A percentile compares a stretch with the other conserved stretches of the same genome.
Conservation (phyloP, 306 rosid species). For the Sicyos baderoa region DNA sequence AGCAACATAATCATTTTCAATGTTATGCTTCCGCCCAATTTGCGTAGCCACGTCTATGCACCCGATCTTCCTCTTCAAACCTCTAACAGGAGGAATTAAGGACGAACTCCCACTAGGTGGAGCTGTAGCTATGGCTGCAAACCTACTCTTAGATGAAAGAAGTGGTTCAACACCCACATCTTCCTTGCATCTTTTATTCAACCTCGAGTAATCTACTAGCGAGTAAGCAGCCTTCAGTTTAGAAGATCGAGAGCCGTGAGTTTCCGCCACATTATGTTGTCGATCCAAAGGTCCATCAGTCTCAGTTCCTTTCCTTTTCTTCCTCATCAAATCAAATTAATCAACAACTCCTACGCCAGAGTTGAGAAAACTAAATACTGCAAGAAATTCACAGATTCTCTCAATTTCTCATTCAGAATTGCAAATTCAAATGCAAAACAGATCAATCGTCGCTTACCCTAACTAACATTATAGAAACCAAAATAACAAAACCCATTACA, state of each 20-base stretch:
- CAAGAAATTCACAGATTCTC: slow-evolving; percentile 12
- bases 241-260: slow-evolving; percentile 47
- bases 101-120: slow-evolving; percentile 86
- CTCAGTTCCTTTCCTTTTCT: slow-evolving; percentile 89
- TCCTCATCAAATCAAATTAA: slow-evolving; percentile 63
- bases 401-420: background rate
- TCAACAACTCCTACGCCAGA: too few species aligned
- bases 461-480: background rate
- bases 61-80: slow-evolving; percentile 94
- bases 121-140: slow-evolving; percentile 91
- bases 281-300: slow-evolving; percentile 40
- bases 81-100: slow-evolving; percentile 60
- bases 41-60: slow-evolving; percentile 93
- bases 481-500: background rate
- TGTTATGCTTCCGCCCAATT: slow-evolving; percentile 86
- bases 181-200: slow-evolving; percentile 88
- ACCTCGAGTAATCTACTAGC: slow-evolving; percentile 67
- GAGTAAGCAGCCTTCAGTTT: slow-evolving; percentile 61
- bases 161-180: slow-evolving; percentile 41
- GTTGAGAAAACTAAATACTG: too few species aligned
- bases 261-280: slow-evolving; percentile 30
- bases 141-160: slow-evolving; percentile 57
- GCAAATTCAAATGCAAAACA: background rate
- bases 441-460: background rate
- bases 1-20: slow-evolving; percentile 64